These are phyloP conservation scores for Geranium rotundifolium DNA, from an alignment of 345 rosid genomes.

Conservation along the genomic window DNA sequence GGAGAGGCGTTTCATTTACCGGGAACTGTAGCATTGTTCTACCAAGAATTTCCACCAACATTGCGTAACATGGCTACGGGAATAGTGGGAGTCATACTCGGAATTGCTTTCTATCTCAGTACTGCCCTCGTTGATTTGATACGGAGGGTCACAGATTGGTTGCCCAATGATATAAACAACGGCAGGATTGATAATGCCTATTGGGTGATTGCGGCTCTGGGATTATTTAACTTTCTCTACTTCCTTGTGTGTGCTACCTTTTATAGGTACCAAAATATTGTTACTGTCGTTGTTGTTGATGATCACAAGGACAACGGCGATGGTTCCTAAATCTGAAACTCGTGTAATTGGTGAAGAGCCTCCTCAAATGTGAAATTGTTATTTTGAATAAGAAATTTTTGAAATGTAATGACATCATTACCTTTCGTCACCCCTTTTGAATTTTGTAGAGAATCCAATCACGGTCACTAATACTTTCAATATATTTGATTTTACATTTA, in stretches of 20 bases:
- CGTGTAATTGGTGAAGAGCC: no score
- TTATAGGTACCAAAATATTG: constrained; percentile 13
- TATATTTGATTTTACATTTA: no score
- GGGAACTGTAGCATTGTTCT: constrained; percentile 9
- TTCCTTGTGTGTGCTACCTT: constrained; percentile 24
- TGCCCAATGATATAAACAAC: constrained; percentile 33
- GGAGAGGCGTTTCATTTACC: constrained; percentile 24
- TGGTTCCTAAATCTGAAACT: no score
- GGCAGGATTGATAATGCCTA: constrained; percentile 41
- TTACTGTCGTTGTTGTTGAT: no score
- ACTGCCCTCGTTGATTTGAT: constrained; percentile 5
- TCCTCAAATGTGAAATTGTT: no score
- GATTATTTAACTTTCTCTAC: constrained; percentile 30
- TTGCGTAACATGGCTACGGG: constrained; percentile 15
- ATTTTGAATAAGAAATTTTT: no score
- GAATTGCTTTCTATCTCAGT: constrained; percentile 11
- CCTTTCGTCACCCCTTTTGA: no score
- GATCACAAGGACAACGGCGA: no score
- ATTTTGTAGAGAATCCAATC: no score
- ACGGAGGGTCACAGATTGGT: constrained; percentile 25
- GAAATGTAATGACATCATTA: no score
- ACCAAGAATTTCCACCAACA: constrained; percentile 17
- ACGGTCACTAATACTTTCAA: no score
- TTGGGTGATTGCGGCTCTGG: constrained; percentile 29
- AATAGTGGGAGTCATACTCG: constrained; percentile 11